Evolutionary conservation across 108 stramenopile species (phyloP), one percentile per base, ranked within the genome.

Genomic region (Skeletonema costatum): DNA sequence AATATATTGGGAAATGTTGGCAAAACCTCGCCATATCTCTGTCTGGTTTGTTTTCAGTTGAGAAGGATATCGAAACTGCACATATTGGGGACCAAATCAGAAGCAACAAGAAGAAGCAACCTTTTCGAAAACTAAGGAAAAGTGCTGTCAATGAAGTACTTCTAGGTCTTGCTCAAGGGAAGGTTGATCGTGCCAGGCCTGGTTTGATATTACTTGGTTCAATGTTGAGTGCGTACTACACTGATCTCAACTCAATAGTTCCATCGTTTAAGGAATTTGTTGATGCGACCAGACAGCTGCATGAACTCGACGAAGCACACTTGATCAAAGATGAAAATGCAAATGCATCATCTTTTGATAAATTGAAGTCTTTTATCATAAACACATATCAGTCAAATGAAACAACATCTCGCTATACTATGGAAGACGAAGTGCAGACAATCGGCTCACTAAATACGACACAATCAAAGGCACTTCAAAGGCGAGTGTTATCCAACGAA

Each of bases 61-160:
- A 95, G 65, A 95, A 92, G 68, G 91, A 95, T 36, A 65, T 92
- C 7, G 94, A 93, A 75, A 82, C 68, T 32, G 85, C 84, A 19
- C 78, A 83, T 32, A 76, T 79, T 58, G 82, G 79, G 39, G 75
- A 84, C 16, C 81, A 85, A 65, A 66, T 88, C 33, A 88, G 87
- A 71, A 81, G 53, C 16, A 75, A 71, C 66, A 84, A 80, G 30
- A 80, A 87, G 0, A 84, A 90, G n/a, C 86, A 87, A 66, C 90
- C 89, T 14, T 91, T 88, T 73, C 87, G 91, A 25, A 90, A 89
- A 72, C 51, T 95, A 10, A 75, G 86, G 25, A 95, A 87, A 64
- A 77, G 71, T 7, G 68, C 73, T 10, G 87, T 95, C 3, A 90
- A 92, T 71, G 91, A 95, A 38, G 66, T 76, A 12, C 68, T 95